Conservation (phyloP, 345 rosid genomes). For the Eutrema heterophyllum region DNA sequence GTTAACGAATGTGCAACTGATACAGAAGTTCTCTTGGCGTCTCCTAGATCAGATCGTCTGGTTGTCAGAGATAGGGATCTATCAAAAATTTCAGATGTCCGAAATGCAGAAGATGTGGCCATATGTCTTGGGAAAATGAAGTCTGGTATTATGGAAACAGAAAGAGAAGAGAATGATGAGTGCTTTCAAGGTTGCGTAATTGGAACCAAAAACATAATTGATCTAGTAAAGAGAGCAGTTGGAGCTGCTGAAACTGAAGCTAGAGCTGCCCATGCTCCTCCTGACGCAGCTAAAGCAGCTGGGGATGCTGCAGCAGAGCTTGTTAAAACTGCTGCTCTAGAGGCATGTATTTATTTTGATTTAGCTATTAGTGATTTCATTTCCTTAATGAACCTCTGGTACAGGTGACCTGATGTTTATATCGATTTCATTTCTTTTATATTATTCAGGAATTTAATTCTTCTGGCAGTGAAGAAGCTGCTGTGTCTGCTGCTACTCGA, state of each 20-base stretch:
- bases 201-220: slow-evolving; percentile 73
- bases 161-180: slow-evolving; percentile 71
- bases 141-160: slow-evolving; percentile 40
- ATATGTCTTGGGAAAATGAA: slow-evolving; percentile 36
- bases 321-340: slow-evolving; percentile 87
- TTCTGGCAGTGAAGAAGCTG: slow-evolving; percentile 79
- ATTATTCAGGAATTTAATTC: slow-evolving; percentile 55
- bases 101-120: slow-evolving; percentile 50
- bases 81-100: slow-evolving; percentile 45
- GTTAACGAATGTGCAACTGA: slow-evolving; percentile 51
- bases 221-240: slow-evolving; percentile 77
- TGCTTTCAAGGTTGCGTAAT: slow-evolving; percentile 74
- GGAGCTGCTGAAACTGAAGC: slow-evolving; percentile 98
- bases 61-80: slow-evolving; percentile 48
- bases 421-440: not conserved
- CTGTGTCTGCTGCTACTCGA: slow-evolving; percentile 76
- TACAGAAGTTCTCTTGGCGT: slow-evolving; percentile 49
- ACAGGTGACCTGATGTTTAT: not conserved
- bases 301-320: slow-evolving; percentile 96
- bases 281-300: slow-evolving; percentile 87
- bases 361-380: slow-evolving; percentile 4
- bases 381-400: not conserved
- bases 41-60: slow-evolving; percentile 70
- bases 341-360: slow-evolving; percentile 42
- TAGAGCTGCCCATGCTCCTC: slow-evolving; percentile 74